Percentiles rank a stretch among this genome's conserved stretches.
phyloP scores from a whole-genome alignment of 2,329 filamentous ascomycete species.

The Hypoxylon sp. region DNA sequence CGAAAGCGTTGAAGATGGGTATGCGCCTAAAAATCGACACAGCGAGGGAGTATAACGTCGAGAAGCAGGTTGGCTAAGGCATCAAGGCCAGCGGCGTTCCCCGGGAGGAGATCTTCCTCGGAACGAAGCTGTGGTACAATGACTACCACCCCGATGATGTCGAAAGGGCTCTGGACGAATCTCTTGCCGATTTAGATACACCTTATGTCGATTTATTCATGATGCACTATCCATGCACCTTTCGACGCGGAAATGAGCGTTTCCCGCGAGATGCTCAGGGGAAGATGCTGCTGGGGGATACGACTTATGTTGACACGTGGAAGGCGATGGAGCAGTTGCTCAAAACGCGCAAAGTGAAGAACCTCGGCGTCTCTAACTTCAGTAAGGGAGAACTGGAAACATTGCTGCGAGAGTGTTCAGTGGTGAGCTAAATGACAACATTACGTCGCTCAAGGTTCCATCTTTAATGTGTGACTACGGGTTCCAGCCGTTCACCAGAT shows the following conservation, averaged over 20 bases:
- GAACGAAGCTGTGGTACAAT: neutral
- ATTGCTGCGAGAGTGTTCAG: conserved; percentile 45
- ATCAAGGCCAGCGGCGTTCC: neutral
- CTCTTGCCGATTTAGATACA: conserved; percentile 14
- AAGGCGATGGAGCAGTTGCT: conserved; percentile 49
- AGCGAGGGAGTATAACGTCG: neutral
- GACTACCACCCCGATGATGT: conserved; percentile 3
- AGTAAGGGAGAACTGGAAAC: conserved; percentile 61
- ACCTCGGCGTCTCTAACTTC: conserved; percentile 69
- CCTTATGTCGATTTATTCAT: conserved; percentile 23
- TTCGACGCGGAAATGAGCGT: conserved; percentile 4
- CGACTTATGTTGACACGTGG: conserved; percentile 48
- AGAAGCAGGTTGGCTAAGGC: neutral
- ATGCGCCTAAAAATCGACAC: conserved; percentile 50
- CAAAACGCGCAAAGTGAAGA: conserved; percentile 45
- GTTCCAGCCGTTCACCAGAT: conserved; percentile 46
- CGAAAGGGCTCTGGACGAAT: conserved; percentile 17
- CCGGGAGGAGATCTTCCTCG: neutral
- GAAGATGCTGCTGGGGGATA: conserved; percentile 41
- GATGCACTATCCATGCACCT: conserved; percentile 29
- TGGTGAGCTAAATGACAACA: neutral
- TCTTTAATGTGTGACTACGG: conserved; percentile 36
- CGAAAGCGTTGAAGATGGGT: conserved; percentile 47
- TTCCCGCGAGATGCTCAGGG: conserved; percentile 39
- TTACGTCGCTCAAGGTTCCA: neutral